Percentiles rank a stretch among this genome's conserved stretches.
These are phyloP conservation scores for Cocos nucifera DNA, from an alignment of 176 grass and related monocot genomes.

Conservation along the genomic window DNA sequence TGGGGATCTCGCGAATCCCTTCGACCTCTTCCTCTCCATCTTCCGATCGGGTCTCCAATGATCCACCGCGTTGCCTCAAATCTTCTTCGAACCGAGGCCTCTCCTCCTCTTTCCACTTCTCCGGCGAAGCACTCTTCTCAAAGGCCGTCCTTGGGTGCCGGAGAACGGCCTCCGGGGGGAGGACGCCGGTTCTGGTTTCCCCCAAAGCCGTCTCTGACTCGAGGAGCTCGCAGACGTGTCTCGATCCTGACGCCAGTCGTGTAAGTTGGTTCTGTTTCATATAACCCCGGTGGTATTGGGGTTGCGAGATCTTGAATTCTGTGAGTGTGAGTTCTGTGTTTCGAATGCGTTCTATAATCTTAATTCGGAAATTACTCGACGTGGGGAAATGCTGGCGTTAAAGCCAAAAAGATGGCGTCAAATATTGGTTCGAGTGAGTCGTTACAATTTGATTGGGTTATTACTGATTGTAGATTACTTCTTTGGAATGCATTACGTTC, in stretches of 20 bases:
- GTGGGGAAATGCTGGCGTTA: no score
- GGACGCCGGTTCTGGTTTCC: conserved; percentile 39
- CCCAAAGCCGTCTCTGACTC: conserved; percentile 76
- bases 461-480: no score
- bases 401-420: no score
- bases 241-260: conserved; percentile 91
- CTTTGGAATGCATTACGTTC: no score
- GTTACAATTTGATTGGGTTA: no score
- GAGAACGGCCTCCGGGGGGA: not conserved
- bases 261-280: conserved; percentile 21
- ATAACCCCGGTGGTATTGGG: no score
- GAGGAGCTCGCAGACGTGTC: conserved; percentile 73
- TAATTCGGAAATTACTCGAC: not conserved
- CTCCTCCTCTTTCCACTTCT: conserved; percentile 16
- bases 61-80: not conserved
- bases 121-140: conserved; percentile 16
- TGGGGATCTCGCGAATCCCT: conserved; percentile 10
- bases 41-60: conserved; percentile 3
- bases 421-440: no score
- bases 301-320: not conserved
- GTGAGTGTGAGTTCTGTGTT: not conserved
- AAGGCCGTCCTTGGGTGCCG: not conserved
- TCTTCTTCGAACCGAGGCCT: not conserved
- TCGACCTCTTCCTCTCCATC: not conserved
- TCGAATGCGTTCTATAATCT: not conserved